These are phyloP conservation scores for Sanghuangporus sanghuang DNA, from an alignment of 1,284 basidiomycete genomes.

Conservation along the genomic window DNA sequence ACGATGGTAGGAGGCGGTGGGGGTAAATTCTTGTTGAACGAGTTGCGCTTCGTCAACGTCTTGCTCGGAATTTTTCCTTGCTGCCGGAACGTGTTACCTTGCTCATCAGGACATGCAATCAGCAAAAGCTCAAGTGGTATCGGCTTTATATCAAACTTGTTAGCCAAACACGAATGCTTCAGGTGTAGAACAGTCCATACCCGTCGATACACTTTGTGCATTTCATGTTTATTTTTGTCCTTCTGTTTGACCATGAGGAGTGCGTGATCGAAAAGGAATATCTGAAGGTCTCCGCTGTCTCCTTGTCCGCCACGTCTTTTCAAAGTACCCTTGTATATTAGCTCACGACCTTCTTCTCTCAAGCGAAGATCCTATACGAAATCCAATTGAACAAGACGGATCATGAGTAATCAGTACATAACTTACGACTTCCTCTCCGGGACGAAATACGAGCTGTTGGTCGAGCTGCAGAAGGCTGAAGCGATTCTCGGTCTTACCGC, in stretches of 20 bases:
- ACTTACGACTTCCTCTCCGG: slow-evolving; percentile 79
- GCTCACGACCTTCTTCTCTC: slow-evolving; percentile 82
- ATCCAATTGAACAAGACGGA: background rate
- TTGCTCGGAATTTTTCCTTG: slow-evolving; percentile 21
- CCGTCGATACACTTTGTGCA: slow-evolving; percentile 90
- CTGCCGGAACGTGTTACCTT: slow-evolving; percentile 5
- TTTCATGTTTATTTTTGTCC: slow-evolving; percentile 86
- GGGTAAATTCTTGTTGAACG: slow-evolving; percentile 43
- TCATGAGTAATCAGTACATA: background rate
- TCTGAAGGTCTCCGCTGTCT: slow-evolving; percentile 84
- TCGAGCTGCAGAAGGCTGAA: slow-evolving; percentile 91
- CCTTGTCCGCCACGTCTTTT: slow-evolving; percentile 83
- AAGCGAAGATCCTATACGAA: slow-evolving; percentile 73
- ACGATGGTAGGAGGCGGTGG: slow-evolving; percentile 37
- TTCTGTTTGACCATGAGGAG: slow-evolving; percentile 91
- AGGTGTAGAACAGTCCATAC: slow-evolving; percentile 39
- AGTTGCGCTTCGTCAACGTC: slow-evolving; percentile 42
- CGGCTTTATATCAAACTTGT: slow-evolving; percentile 50
- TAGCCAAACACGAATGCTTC: background rate
- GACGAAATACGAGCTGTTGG: slow-evolving; percentile 81
- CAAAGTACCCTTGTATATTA: slow-evolving; percentile 91
- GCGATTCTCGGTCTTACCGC: slow-evolving; percentile 88
- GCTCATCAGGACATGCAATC: slow-evolving; percentile 78
- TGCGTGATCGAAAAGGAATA: slow-evolving; percentile 97
- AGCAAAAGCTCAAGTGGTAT: slow-evolving; percentile 94